Conservation (phyloP, 192 early-diverging fungal species). For the Podila epigama region DNA sequence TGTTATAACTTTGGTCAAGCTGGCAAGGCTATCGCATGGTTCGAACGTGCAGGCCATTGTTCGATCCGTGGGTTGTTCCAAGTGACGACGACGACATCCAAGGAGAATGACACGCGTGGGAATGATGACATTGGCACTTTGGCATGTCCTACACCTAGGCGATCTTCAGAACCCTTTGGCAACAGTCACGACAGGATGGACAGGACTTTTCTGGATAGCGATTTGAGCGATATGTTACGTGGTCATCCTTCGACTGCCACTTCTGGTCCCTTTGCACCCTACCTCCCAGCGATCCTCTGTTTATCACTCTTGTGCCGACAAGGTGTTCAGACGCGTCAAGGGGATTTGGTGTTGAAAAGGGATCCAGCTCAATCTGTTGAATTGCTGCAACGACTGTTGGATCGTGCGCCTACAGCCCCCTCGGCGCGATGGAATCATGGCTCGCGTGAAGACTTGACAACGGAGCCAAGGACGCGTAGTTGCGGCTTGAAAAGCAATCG, state of each 20-base stretch:
- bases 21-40: conserved; percentile 38
- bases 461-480: too few relatives aligned
- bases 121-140: too few relatives aligned
- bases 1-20: conserved; percentile 36
- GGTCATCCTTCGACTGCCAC: not conserved
- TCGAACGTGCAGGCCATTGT: conserved; percentile 37
- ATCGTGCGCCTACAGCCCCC: not conserved
- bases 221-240: not conserved
- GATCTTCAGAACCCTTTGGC: too few relatives aligned
- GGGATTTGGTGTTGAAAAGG: conserved; percentile 11
- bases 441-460: too few relatives aligned
- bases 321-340: conserved; percentile 23
- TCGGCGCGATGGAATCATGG: not conserved
- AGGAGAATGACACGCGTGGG: too few relatives aligned
- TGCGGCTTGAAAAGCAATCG: too few relatives aligned
- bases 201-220: not conserved
- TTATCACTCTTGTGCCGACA: conserved; percentile 31
- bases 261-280: conserved; percentile 22
- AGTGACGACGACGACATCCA: too few relatives aligned
- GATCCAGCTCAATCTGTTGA: conserved; percentile 25
- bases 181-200: too few relatives aligned
- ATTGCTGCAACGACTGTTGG: conserved; percentile 5
- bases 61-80: conserved; percentile 14
- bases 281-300: conserved; percentile 34
- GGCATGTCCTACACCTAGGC: too few relatives aligned